Evolutionary conservation across 768 basidiomycete species (phyloP), one percentile per base, ranked within the genome.

Genomic region (Udeniomyces megalosporus): DNA sequence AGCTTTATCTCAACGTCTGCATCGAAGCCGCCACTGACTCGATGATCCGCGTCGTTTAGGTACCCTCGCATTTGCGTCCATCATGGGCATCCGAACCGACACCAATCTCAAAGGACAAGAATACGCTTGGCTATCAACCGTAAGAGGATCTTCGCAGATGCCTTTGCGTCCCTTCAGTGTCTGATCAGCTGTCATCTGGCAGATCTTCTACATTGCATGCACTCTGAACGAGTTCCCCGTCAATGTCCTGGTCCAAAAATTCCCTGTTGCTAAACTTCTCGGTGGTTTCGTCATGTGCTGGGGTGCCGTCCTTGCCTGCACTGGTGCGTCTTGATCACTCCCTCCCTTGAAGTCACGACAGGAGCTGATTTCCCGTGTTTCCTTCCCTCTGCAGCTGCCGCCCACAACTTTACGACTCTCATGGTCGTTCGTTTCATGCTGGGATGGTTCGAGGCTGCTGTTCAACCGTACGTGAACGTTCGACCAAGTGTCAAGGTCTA

Each of bases 261-360:
- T 80, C 17, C 79, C 78, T 3, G 71, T 81, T 54, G 80, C 70
- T n/a, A 80, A 79, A 70, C 79, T 77, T 61, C 32, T 57, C 38
- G 52, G 56, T 5, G 49, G 1, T 3, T 76, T 74, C 60, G 75
- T 76, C 20, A 70, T 68, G 54, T 69, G 71, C 1, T 77, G 79
- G 79, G 79, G 79, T 17, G 72, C 73, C 11, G 75, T 80, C 15
- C 73, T 80, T 14, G 76, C 78, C 4, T 77, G 75, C 68, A 78
- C 79, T n/a, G n/a, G n/a, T n/a, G n/a, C n/a, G n/a, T n/a, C n/a
- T n/a, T n/a, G n/a, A n/a, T n/a, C n/a, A n/a, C n/a, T n/a, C n/a
- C n/a, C n/a, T n/a, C n/a, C n/a, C n/a, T n/a, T n/a, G n/a, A n/a
- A n/a, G n/a, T n/a, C n/a, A n/a, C n/a, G n/a, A n/a, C n/a, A n/a